Evolutionary conservation across 1,284 basidiomycete genomes (phyloP).

Genomic region (Neotropicomus parvogracilis): DNA sequence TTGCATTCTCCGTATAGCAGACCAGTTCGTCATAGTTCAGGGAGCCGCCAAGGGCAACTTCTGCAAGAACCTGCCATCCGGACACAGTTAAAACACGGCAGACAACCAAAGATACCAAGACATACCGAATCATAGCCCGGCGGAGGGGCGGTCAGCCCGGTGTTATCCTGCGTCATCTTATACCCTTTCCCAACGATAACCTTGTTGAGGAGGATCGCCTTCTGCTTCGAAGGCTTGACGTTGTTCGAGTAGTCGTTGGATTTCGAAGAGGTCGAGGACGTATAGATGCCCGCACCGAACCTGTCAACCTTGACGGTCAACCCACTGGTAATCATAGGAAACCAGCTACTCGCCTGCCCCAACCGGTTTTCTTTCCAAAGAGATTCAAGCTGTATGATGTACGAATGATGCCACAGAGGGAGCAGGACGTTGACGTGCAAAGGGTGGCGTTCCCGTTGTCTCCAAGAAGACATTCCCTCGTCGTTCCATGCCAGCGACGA

Average conservation of each 20-base stretch:
- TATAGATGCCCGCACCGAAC: conserved; percentile 48
- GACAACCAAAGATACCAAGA: conserved; percentile 3
- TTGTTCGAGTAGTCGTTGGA: conserved; percentile 65
- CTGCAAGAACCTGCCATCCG: conserved; percentile 49
- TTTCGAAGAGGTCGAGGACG: conserved; percentile 52
- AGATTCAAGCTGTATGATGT: conserved; percentile 58
- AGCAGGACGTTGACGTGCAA: conserved; percentile 52
- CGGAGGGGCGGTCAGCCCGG: conserved; percentile 50
- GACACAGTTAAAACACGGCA: conserved; percentile 2
- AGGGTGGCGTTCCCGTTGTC: conserved; percentile 54
- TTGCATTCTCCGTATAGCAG: conserved; percentile 63
- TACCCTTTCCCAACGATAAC: conserved; percentile 65
- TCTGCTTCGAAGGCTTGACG: conserved; percentile 46
- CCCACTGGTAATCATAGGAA: neutral
- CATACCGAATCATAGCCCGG: conserved; percentile 58
- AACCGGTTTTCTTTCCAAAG: conserved; percentile 62
- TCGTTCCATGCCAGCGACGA: conserved; percentile 43
- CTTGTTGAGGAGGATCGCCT: conserved; percentile 63
- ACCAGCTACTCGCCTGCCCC: conserved; percentile 47
- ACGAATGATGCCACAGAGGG: conserved; percentile 55
- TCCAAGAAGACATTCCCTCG: conserved; percentile 52
- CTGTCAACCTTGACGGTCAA: conserved; percentile 30
- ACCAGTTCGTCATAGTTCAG: conserved; percentile 64
- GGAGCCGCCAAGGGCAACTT: conserved; percentile 47
- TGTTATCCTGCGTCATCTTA: conserved; percentile 56